Conservation (phyloP, 345 rosid species). For the Microcos paniculata region DNA sequence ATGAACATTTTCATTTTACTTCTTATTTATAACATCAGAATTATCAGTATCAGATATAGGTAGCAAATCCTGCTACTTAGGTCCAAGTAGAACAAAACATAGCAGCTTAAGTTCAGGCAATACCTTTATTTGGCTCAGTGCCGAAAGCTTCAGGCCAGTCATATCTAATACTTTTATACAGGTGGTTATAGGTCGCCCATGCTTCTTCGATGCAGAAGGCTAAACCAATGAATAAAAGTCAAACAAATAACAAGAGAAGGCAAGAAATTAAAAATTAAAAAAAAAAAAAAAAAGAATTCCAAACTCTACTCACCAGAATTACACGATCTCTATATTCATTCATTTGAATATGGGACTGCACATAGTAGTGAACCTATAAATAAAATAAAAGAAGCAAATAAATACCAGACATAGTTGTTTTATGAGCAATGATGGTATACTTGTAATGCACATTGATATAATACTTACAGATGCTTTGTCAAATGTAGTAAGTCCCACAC, state of each 20-base stretch:
- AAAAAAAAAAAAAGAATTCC: not conserved
- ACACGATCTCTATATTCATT: constrained; percentile 90
- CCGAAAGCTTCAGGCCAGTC: constrained; percentile 90
- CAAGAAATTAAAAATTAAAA: not conserved
- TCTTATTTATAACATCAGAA: not conserved
- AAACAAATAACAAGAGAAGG: constrained; percentile 6
- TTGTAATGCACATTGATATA: not conserved
- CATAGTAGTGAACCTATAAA: constrained; percentile 76
- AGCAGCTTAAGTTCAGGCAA: not conserved
- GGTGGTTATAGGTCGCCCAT: constrained; percentile 78
- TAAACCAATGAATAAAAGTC: constrained; percentile 31
- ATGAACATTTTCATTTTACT: not conserved
- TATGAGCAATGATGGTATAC: not conserved
- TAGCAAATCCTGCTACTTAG: not conserved
- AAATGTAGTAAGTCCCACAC: constrained; percentile 81
- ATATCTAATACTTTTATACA: constrained; percentile 89
- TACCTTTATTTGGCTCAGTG: constrained; percentile 87
- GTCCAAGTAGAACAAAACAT: not conserved
- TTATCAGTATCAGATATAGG: not conserved
- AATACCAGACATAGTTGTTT: constrained; percentile 3
- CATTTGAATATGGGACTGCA: constrained; percentile 94
- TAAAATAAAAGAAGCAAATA: constrained; percentile 17
- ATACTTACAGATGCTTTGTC: constrained; percentile 94
- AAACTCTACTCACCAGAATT: constrained; percentile 62
- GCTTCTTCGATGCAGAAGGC: constrained; percentile 79